These are phyloP conservation scores for Fusarium haematococcum DNA, from an alignment of 2,329 filamentous ascomycete genomes.

Conservation along the genomic window DNA sequence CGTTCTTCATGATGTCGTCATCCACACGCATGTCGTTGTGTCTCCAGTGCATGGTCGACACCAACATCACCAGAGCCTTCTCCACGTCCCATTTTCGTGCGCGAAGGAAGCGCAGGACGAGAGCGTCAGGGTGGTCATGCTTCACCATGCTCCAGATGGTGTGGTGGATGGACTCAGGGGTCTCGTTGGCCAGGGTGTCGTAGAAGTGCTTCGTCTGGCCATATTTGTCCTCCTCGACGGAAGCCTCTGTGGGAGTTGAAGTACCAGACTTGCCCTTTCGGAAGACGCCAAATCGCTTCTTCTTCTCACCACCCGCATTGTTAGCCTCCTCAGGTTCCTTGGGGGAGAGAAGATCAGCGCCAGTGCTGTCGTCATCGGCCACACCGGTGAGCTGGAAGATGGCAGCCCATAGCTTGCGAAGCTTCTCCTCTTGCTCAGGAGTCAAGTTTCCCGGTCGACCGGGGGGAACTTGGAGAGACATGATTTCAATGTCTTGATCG, in stretches of 20 bases:
- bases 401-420: conserved; percentile 86
- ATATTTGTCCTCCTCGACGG: conserved; percentile 84
- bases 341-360: conserved; percentile 31
- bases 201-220: conserved; percentile 89
- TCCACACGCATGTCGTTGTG: conserved; percentile 87
- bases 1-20: conserved; percentile 83
- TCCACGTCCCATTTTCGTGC: conserved; percentile 97
- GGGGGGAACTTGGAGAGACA: conserved; percentile 62
- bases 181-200: conserved; percentile 80
- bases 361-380: conserved; percentile 40
- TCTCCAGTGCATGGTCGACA: conserved; percentile 95
- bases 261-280: conserved; percentile 60
- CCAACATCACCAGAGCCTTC: conserved; percentile 91
- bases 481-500: conserved; percentile 43
- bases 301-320: conserved; percentile 66
- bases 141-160: conserved; percentile 96
- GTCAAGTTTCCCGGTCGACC: conserved; percentile 90
- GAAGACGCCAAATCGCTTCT: conserved; percentile 79
- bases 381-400: conserved; percentile 83
- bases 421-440: conserved; percentile 86
- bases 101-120: conserved; percentile 84
- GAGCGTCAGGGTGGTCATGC: conserved; percentile 90
- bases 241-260: conserved; percentile 55
- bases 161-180: conserved; percentile 81
- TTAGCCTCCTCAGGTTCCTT: conserved; percentile 38